phyloP scores from a whole-genome alignment of 257 asterid genomes.

The Solanum ossicruentum region DNA sequence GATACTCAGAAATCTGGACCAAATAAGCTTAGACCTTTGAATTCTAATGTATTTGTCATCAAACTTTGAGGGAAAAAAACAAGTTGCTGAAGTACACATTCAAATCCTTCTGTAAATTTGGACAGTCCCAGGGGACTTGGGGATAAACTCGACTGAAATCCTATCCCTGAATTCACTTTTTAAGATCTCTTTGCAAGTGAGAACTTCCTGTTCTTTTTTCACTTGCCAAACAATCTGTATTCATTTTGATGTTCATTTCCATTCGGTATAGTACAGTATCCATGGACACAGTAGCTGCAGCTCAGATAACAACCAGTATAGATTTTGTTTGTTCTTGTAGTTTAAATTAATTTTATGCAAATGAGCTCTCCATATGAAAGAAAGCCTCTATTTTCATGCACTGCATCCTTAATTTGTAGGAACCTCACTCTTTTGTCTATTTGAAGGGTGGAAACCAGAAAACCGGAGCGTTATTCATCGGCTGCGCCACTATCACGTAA shows the following conservation, averaged over 20 bases:
- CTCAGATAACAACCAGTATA: background rate
- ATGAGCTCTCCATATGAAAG: background rate
- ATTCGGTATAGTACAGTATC: background rate
- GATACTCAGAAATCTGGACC: background rate
- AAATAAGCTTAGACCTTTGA: background rate
- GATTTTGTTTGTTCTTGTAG: background rate
- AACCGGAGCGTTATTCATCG: constrained; percentile 96
- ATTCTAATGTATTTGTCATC: background rate
- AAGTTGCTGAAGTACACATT: background rate
- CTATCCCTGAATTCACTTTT: background rate
- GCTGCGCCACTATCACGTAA: constrained; percentile 99
- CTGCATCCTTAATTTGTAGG: constrained; percentile 51
- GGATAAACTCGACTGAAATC: background rate
- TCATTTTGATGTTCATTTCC: background rate
- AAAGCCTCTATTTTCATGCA: constrained; percentile 24
- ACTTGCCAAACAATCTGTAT: background rate
- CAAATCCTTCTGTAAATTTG: background rate
- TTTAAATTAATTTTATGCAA: background rate
- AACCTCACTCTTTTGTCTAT: constrained; percentile 85
- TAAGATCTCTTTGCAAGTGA: background rate
- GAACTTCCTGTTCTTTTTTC: background rate
- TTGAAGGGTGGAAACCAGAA: constrained; percentile 99
- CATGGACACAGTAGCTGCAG: background rate
- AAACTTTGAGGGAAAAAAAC: background rate
- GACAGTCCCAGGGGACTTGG: background rate